phyloP scores from a whole-genome alignment of 345 rosid genomes.

The Eutrema yunnanense region DNA sequence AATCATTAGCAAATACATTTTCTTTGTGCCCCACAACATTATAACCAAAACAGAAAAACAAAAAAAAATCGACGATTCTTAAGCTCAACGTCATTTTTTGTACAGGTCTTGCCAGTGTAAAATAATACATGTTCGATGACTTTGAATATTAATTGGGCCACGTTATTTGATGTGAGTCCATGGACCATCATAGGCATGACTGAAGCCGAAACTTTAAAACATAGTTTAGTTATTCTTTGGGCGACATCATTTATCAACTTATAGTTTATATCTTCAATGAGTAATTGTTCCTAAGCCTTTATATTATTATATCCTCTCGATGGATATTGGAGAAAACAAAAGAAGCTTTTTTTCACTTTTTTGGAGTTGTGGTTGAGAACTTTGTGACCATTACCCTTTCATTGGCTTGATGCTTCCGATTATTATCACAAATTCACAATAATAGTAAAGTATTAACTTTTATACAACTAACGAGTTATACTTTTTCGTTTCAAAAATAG shows the following conservation, averaged over 20 bases:
- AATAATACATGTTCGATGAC: neutral
- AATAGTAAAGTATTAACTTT: neutral
- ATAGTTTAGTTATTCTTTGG: neutral
- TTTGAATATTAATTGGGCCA: constrained; percentile 18
- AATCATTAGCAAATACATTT: neutral
- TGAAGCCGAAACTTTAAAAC: neutral
- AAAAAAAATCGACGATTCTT: neutral
- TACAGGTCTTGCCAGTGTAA: constrained; percentile 3
- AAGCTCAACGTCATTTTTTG: neutral
- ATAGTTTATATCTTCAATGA: neutral
- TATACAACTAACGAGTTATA: neutral
- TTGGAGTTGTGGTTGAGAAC: neutral
- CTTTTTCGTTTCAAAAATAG: neutral
- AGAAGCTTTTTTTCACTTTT: neutral
- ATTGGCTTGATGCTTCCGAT: neutral
- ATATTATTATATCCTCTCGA: neutral
- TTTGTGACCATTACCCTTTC: neutral
- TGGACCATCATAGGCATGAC: constrained; percentile 4
- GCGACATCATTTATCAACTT: neutral
- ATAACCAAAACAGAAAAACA: neutral
- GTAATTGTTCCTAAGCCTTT: neutral
- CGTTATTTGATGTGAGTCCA: neutral
- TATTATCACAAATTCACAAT: neutral
- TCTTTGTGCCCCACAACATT: neutral
- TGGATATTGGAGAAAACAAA: neutral